A percentile compares a stretch with the other conserved stretches of the same genome.
phyloP scores from a whole-genome alignment of 2,329 filamentous ascomycete genomes.

The Fusarium sp. region DNA sequence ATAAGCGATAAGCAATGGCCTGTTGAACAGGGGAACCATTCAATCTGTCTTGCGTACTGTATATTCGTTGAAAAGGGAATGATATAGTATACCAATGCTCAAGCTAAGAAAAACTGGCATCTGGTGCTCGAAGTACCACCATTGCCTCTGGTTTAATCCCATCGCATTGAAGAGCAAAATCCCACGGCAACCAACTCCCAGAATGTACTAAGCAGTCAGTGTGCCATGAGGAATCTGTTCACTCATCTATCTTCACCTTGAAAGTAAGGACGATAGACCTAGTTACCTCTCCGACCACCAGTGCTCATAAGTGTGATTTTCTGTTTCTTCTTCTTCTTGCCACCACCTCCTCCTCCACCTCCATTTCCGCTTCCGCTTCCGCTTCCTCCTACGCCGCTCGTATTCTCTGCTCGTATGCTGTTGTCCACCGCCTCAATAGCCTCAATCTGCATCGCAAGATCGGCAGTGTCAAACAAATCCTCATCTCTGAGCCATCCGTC shows the following conservation, averaged over 20 bases:
- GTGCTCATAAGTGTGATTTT: slow-evolving; percentile 79
- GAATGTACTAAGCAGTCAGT: not conserved
- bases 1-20: slow-evolving; percentile 32
- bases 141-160: not conserved
- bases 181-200: not conserved
- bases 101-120: slow-evolving; percentile 1
- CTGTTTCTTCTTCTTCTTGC: slow-evolving; percentile 76
- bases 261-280: slow-evolving; percentile 12
- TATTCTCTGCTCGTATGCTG: slow-evolving; percentile 29
- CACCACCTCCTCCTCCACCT: slow-evolving; percentile 46
- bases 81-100: not conserved
- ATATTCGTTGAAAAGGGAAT: not conserved
- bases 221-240: not conserved
- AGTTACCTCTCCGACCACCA: slow-evolving; percentile 61
- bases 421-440: slow-evolving; percentile 57
- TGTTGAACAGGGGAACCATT: not conserved
- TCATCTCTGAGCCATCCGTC: slow-evolving; percentile 91
- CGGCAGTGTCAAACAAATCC: slow-evolving; percentile 71
- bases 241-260: slow-evolving; percentile 1
- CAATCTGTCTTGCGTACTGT: not conserved
- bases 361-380: not conserved
- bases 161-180: not conserved
- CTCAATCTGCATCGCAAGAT: slow-evolving; percentile 68
- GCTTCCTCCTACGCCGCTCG: slow-evolving; percentile 24
- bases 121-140: not conserved